These are phyloP conservation scores for Cicer judaicum DNA, from an alignment of 306 rosid species.

Conservation along the genomic window DNA sequence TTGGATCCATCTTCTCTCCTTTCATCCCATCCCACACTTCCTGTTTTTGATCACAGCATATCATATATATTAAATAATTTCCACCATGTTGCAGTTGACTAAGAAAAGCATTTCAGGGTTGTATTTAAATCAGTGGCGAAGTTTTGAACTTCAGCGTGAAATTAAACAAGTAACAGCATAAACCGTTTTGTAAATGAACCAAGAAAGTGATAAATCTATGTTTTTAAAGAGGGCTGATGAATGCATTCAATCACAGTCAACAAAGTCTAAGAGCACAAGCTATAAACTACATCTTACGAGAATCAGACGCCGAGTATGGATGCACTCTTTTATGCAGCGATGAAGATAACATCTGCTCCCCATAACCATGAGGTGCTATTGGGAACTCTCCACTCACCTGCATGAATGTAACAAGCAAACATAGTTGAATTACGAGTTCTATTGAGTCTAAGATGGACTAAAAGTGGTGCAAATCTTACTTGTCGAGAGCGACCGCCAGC, in stretches of 20 bases:
- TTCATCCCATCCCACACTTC: conserved; percentile 84
- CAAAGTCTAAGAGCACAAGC: conserved; percentile 20
- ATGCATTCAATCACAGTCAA: conserved; percentile 14
- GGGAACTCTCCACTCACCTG: conserved; percentile 77
- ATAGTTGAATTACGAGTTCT: conserved; percentile 12
- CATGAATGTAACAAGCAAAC: conserved; percentile 22
- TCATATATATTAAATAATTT: background rate
- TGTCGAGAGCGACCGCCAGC: conserved; percentile 51
- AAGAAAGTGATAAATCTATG: background rate
- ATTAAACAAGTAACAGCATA: background rate
- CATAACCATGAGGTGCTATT: conserved; percentile 68
- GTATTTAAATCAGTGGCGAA: background rate
- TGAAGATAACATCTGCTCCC: conserved; percentile 70
- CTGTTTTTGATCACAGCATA: conserved; percentile 50
- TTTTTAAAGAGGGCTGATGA: background rate
- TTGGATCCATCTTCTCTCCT: conserved; percentile 58
- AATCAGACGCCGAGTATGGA: conserved; percentile 72
- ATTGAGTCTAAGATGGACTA: background rate
- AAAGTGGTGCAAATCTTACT: conserved; percentile 41
- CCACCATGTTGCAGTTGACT: background rate
- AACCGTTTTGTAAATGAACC: conserved; percentile 2
- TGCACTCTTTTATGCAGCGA: conserved; percentile 80
- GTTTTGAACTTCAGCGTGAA: background rate
- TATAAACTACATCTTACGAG: conserved; percentile 50
- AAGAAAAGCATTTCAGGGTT: conserved; percentile 7